Conservation (phyloP, 2,329 filamentous ascomycete genomes). For the Cytospora schulzeri region DNA sequence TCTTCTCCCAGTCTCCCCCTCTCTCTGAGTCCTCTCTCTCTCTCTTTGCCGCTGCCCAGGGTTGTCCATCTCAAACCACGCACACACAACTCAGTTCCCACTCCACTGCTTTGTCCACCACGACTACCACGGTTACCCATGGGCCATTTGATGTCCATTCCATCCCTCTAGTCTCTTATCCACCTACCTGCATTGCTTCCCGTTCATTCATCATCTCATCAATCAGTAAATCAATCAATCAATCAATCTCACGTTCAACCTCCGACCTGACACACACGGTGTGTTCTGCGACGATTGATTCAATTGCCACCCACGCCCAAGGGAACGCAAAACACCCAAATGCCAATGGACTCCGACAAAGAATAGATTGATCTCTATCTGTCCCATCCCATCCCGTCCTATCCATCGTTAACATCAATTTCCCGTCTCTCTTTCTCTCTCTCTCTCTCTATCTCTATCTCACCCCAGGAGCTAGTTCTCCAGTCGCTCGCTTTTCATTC, state of each 20-base stretch:
- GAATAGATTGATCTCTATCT: conserved; percentile 11
- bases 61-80: too few relatives aligned
- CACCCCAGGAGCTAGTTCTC: conserved; percentile 22
- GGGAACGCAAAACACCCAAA: conserved; percentile 1
- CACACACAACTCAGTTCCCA: too few relatives aligned
- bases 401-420: conserved; percentile 3
- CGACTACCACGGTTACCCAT: conserved; percentile 5
- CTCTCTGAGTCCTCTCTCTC: too few relatives aligned
- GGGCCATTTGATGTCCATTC: neutral
- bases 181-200: neutral
- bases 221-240: conserved; percentile 11
- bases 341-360: conserved; percentile 11
- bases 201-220: conserved; percentile 12
- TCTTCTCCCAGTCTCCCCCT: too few relatives aligned
- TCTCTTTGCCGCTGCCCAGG: too few relatives aligned
- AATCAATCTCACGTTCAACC: neutral
- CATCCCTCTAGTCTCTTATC: neutral
- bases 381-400: too few relatives aligned
- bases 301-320: conserved; percentile 1
- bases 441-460: conserved; percentile 2
- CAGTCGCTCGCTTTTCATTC: conserved; percentile 24
- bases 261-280: neutral
- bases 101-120: neutral
- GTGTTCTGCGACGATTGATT: conserved; percentile 10
- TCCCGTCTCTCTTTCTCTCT: neutral